Evolutionary conservation across 2,329 filamentous ascomycete species (phyloP).

Genomic region (Amylocarpus encephaloides): DNA sequence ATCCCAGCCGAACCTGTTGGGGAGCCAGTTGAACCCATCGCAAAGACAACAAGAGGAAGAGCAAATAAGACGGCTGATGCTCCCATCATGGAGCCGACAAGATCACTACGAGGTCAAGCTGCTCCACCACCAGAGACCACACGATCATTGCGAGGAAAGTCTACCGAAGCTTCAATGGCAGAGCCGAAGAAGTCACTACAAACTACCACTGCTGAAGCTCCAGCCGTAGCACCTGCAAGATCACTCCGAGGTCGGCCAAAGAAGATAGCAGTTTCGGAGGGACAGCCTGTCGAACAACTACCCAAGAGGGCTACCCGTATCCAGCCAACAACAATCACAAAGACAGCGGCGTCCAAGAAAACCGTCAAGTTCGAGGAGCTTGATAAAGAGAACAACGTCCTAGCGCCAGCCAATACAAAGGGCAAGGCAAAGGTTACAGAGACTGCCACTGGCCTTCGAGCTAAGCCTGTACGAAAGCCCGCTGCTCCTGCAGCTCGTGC

Average conservation of each 20-base stretch:
- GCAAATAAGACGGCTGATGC: conserved; percentile 35
- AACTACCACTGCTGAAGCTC: conserved; percentile 13
- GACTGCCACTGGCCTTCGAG: conserved; percentile 35
- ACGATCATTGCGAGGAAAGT: too few relatives aligned
- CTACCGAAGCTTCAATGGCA: too few relatives aligned
- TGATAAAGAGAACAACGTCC: conserved; percentile 57
- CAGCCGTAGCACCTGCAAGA: conserved; percentile 17
- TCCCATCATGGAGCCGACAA: conserved; percentile 16
- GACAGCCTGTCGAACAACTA: conserved; percentile 31
- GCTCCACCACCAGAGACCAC: conserved; percentile 20
- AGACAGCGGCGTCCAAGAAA: conserved; percentile 48
- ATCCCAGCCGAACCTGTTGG: conserved; percentile 21
- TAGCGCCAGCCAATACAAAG: conserved; percentile 37
- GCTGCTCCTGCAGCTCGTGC: conserved; percentile 29
- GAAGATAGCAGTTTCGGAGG: conserved; percentile 21
- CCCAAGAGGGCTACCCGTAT: conserved; percentile 35
- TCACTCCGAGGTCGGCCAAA: conserved; percentile 25
- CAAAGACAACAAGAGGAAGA: conserved; percentile 39
- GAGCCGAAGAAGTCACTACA: conserved; percentile 32
- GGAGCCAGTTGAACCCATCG: conserved; percentile 15
- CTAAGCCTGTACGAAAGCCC: conserved; percentile 44
- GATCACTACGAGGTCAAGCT: conserved; percentile 16
- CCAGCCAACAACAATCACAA: conserved; percentile 33
- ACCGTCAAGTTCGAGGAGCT: conserved; percentile 55
- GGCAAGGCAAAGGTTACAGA: conserved; percentile 32